phyloP scores from a whole-genome alignment of 2,329 filamentous ascomycete species.

The Geosmithia flava region DNA sequence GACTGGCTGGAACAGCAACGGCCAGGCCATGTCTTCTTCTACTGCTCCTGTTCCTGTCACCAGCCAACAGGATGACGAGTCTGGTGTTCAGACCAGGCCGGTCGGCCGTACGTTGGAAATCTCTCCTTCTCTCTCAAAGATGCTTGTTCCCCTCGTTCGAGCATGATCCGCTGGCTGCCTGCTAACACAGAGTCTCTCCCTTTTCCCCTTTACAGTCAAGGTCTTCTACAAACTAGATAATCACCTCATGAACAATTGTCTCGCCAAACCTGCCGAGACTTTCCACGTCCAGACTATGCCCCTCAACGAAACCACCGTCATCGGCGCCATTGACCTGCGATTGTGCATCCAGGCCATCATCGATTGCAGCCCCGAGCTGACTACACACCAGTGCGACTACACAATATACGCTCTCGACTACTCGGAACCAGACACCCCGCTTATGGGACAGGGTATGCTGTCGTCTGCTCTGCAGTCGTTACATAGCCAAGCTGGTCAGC shows the following conservation, averaged over 20 bases:
- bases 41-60: slow-evolving; percentile 4
- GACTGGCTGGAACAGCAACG: slow-evolving; percentile 16
- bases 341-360: slow-evolving; percentile 76
- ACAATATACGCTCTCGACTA: slow-evolving; percentile 97
- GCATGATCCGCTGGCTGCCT: not conserved
- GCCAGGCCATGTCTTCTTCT: slow-evolving; percentile 14
- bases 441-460: slow-evolving; percentile 92
- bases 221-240: slow-evolving; percentile 93
- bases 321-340: slow-evolving; percentile 79
- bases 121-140: slow-evolving; percentile 3
- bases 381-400: slow-evolving; percentile 62
- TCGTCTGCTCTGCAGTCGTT: slow-evolving; percentile 58
- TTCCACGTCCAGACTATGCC: slow-evolving; percentile 70
- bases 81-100: slow-evolving; percentile 43
- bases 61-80: slow-evolving; percentile 19
- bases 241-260: slow-evolving; percentile 75
- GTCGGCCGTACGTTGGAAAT: slow-evolving; percentile 50
- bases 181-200: not conserved
- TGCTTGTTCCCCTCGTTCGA: not conserved
- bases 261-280: slow-evolving; percentile 73
- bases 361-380: slow-evolving; percentile 71
- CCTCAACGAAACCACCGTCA: slow-evolving; percentile 61
- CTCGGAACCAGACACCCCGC: slow-evolving; percentile 83
- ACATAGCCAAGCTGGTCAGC: slow-evolving; percentile 7
- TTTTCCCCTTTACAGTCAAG: too few relatives aligned